Base-by-base conservation (phyloP, 2,329 filamentous ascomycete species). In the Pseudogymnoascus sp. region DNA sequence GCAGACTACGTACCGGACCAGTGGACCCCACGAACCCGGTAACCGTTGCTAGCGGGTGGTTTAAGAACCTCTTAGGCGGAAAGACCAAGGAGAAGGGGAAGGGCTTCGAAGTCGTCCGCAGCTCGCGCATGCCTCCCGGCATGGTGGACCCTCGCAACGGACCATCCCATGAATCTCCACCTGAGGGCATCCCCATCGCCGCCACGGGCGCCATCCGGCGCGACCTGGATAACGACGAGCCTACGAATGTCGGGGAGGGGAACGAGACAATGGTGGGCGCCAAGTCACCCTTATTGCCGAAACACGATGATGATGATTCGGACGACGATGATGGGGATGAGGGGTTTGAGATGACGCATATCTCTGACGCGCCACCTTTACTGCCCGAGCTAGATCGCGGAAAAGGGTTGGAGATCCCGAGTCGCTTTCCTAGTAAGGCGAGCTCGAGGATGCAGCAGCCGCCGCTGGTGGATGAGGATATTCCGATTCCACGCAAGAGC, bases 11-110 rank as follows among this genome's bases (percentile, higher is more conserved):
- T 71, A 99, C 95, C 4, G 95, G 95, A 0, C 95, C 95, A 2
- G 92, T 93, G 7, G 93, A 99, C 78, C 95, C 95, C 0, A 96
- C 93, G 39, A 91, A 93, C 0, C 92, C 93, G 0, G 90, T 96
- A 19, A 90, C 92, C 1, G 93, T 90, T 6, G 93, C 95, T 0
- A 89, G 90, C 0, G 91, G 92, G 4, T 99, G 93, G 92, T 85
- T 98, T 75, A 88, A 90, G 69, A 84, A 82, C 62, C 73, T 96
- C 5, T 84, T 96, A 65, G 88, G 87, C 11, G 90, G 89, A 14
- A 96, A 96, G 77, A 92, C 87, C 6, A 97, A 96, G 73, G 93
- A 97, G 69, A 96, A 96, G 76, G 88, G 89, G 68, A 98, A 98
- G 76, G 95, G 95, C 0, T 99, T 99, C 69, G 95, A 98, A 75